Conservation (phyloP, 768 basidiomycete species). For the Hortiboletus flavorubellus region DNA sequence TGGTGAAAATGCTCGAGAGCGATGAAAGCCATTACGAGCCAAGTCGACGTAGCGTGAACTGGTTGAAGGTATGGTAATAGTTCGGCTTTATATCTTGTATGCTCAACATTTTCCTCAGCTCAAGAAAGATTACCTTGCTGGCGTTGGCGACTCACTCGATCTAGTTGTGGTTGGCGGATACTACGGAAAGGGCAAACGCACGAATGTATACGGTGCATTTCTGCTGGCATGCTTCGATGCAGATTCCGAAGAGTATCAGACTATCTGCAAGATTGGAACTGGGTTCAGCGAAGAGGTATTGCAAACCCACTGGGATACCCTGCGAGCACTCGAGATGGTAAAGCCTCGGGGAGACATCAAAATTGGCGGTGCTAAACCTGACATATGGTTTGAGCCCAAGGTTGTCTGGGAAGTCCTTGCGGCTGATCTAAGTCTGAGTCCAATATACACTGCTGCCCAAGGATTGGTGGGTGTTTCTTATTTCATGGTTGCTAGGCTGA, state of each 20-base stretch:
- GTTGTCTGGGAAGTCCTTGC: constrained; percentile 98
- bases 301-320: constrained; percentile 71
- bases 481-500: background rate
- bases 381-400: constrained; percentile 97
- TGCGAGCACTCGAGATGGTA: constrained; percentile 72
- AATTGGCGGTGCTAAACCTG: constrained; percentile 90
- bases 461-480: constrained; percentile 60
- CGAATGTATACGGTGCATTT: constrained; percentile 97
- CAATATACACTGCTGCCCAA: constrained; percentile 92
- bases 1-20: constrained; percentile 98
- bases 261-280: constrained; percentile 98
- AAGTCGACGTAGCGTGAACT: constrained; percentile 91
- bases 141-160: constrained; percentile 95
- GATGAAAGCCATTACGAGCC: constrained; percentile 95
- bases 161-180: constrained; percentile 97
- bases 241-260: constrained; percentile 92
- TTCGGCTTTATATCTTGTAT: background rate
- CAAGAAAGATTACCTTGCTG: constrained; percentile 97
- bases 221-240: constrained; percentile 94
- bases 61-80: constrained; percentile 78
- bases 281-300: constrained; percentile 94
- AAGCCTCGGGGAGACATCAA: constrained; percentile 82
- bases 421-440: constrained; percentile 94
- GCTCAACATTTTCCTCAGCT: constrained; percentile 49
- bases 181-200: constrained; percentile 96